These are phyloP conservation scores for Melaleuca quinquenervia DNA, from an alignment of 345 rosid genomes.

Conservation along the genomic window DNA sequence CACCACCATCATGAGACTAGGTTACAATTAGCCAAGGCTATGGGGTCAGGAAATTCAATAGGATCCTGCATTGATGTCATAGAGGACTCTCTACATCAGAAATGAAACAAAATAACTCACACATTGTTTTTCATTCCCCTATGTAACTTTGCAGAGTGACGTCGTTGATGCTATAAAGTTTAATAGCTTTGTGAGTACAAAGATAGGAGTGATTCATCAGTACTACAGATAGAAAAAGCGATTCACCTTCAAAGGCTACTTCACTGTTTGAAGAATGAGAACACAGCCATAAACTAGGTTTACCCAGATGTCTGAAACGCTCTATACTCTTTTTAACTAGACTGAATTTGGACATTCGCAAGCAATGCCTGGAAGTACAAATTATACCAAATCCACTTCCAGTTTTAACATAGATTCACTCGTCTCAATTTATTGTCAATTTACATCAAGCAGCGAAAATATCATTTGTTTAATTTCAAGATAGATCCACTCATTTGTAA, in stretches of 20 bases:
- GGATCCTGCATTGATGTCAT: constrained; percentile 33
- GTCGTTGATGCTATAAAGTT: not conserved
- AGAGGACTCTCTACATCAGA: constrained; percentile 10
- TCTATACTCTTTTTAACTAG: not conserved
- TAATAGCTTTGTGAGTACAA: not conserved
- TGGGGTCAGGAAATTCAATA: constrained; percentile 26
- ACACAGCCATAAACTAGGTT: not conserved
- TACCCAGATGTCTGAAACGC: not conserved
- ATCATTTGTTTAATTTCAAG: not conserved
- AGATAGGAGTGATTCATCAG: no score
- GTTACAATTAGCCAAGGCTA: constrained; percentile 26
- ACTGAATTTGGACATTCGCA: not conserved
- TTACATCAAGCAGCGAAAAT: not conserved
- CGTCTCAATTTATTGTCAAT: not conserved
- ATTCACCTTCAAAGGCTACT: not conserved
- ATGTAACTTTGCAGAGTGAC: not conserved
- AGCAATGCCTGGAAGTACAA: not conserved
- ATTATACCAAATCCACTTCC: not conserved
- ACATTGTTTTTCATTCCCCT: not conserved
- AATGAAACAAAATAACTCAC: not conserved
- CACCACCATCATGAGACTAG: constrained; percentile 13
- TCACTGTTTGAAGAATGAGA: not conserved
- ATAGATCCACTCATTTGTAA: not conserved
- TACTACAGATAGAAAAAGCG: not conserved
- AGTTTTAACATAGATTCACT: not conserved